Evolutionary conservation across 176 grass and related monocot genomes (phyloP), one percentile per base, ranked within the genome.

Genomic region (Puya raimondii): DNA sequence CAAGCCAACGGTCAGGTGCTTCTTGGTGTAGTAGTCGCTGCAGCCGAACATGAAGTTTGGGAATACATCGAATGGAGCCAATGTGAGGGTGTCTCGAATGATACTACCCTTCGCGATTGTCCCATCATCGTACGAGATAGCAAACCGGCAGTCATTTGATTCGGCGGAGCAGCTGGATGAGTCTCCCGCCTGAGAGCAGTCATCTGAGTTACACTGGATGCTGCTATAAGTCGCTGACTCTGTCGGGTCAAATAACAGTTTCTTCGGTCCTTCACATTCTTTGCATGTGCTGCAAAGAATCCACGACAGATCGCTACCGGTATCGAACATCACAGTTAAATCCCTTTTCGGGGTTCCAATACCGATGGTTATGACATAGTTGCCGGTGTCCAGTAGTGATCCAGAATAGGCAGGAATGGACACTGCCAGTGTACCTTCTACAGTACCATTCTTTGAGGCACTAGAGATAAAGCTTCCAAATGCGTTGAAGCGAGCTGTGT

Each of bases 241-340:
- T 1, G 63, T 47, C 51, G 93, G 88, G 81, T 96, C 84, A 51
- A 96, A 96, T 47, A 96, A 69, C 12, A 86, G 93, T 50, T 96
- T 79, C 12, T 82, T 71, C 75, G 89, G 93, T 1, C 73, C 48
- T 76, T 92, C 91, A 85, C 89, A 96, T 54, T 49, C 20, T 0
- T 1, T 9, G 73, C 88, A 92, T 4, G 93, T 84, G 59, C 56
- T 68, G 73, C 93, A 96, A 71, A 86, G 92, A 72, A 96, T 90
- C 92, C 92, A 96, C 10, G 92, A 84, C 4, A 96, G 78, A 54
- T 91, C 88, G 74, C 88, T 91, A 57, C 92, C 92, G 16, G 92
- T 96, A 83, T 96, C 92, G 59, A 96, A 92, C 11, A 89, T 42
- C 21, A 96, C 76, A 2, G 86, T 15, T 42, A 74, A 74, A 54